These are phyloP conservation scores for Phylloporus sp. DNA, from an alignment of 768 basidiomycete genomes.

Conservation along the genomic window DNA sequence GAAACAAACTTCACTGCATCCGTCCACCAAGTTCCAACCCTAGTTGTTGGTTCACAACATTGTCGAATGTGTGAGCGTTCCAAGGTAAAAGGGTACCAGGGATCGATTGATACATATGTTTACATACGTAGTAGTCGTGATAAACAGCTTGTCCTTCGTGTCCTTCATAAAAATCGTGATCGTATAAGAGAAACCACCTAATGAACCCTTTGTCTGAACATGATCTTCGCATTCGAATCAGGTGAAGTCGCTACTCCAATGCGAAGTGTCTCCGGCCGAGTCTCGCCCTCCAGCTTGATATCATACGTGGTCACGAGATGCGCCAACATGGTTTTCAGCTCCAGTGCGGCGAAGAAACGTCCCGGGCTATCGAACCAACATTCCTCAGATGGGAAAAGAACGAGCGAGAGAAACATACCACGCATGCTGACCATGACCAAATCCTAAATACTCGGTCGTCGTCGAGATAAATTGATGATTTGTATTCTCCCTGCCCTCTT, in stretches of 20 bases:
- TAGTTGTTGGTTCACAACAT: no score
- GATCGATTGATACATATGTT: no score
- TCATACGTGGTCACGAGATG: slow-evolving; percentile 32
- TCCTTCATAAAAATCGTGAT: no score
- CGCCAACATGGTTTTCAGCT: slow-evolving; percentile 45
- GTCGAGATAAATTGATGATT: slow-evolving; percentile 36
- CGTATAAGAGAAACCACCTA: neutral
- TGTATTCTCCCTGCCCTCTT: neutral
- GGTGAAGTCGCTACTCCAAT: neutral
- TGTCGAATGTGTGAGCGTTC: no score
- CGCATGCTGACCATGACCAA: slow-evolving; percentile 30
- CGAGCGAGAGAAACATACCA: slow-evolving; percentile 17
- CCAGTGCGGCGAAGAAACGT: slow-evolving; percentile 40
- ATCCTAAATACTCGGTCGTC: slow-evolving; percentile 31
- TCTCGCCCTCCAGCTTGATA: slow-evolving; percentile 4
- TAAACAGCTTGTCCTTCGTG: no score
- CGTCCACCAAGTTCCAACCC: no score
- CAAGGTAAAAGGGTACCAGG: no score
- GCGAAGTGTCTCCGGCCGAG: neutral
- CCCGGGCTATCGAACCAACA: slow-evolving; percentile 2
- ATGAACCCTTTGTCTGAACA: slow-evolving; percentile 2
- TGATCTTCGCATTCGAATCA: neutral
- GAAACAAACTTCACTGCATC: no score
- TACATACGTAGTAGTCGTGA: no score
- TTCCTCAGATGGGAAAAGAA: no score